Conservation (phyloP, 1,284 basidiomycete species). For the Athelia sp. region DNA sequence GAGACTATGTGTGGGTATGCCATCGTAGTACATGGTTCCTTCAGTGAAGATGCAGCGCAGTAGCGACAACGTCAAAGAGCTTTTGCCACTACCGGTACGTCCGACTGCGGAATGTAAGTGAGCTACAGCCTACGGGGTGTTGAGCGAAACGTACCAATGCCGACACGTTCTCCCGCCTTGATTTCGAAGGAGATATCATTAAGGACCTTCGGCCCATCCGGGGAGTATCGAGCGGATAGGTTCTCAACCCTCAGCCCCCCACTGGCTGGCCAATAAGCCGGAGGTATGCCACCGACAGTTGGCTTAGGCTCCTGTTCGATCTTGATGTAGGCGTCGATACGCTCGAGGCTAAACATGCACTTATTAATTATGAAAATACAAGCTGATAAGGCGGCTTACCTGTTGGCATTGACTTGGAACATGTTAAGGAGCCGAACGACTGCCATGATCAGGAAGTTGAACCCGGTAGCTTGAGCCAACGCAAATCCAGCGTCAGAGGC, state of each 20-base stretch:
- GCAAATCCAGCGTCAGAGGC: constrained; percentile 55
- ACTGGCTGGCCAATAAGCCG: constrained; percentile 76
- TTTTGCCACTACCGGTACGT: constrained; percentile 73
- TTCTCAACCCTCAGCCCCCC: constrained; percentile 63
- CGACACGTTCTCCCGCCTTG: constrained; percentile 56
- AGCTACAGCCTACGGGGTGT: constrained; percentile 3
- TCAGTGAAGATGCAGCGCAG: constrained; percentile 55
- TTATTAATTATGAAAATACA: background rate
- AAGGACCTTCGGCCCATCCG: constrained; percentile 45
- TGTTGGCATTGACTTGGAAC: constrained; percentile 57
- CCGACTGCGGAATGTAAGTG: constrained; percentile 39
- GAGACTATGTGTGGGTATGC: constrained; percentile 36
- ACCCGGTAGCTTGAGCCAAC: constrained; percentile 52
- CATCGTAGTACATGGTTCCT: constrained; percentile 52
- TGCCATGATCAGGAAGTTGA: constrained; percentile 50
- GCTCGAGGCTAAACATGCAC: constrained; percentile 45
- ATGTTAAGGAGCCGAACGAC: constrained; percentile 50
- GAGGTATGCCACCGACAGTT: constrained; percentile 48
- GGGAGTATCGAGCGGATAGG: constrained; percentile 52
- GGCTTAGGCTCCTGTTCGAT: constrained; percentile 69
- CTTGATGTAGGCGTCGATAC: constrained; percentile 66
- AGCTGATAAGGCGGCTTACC: constrained; percentile 26
- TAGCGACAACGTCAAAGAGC: constrained; percentile 45
- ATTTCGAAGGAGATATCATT: constrained; percentile 51
- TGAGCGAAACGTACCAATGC: constrained; percentile 37